Base-by-base conservation (phyloP, 2,329 filamentous ascomycete genomes). In the Penicillium sp. region DNA sequence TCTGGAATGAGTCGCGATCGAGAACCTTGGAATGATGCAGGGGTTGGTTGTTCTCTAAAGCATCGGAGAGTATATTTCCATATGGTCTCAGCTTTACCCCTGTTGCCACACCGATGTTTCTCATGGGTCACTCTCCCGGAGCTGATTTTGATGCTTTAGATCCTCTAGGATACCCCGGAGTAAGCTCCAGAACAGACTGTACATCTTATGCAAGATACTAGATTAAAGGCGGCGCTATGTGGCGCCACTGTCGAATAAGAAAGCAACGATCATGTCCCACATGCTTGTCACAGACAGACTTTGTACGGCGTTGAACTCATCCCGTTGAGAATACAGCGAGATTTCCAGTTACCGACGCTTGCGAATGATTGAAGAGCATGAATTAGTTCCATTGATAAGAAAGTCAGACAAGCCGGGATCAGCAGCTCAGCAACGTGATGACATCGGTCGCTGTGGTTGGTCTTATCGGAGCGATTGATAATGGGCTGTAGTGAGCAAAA, bases 361-460 rank as follows among this genome's bases (percentile, higher is more conserved):
- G n/a, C n/a, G n/a, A n/a, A n/a, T n/a, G n/a, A 9, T 5, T 9
- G 18, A 9, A 22, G 18, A 9, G 18, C 18, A 22, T 5, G 9
- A 22, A 22, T 9, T 5, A 22, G 9, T 22, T n/a, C 18, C 18
- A 22, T 22, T 9, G 5, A 22, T 22, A 22, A 22, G 18, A 5
- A 22, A 22, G 18, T 22, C 18, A 22, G 18, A 22, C 22, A n/a
- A 27, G 10, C 10, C 25, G n/a, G 32, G 8, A 10, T 26, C 15
- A 22, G 15, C 14, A 26, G 30, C 22, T 30, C 12, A 42, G 40
- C 47, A 61, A 60, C 57, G 57, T 60, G 58, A 45, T 42, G 46
- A 30, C 15, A 48, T 32, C 38, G 40, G 32, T 33, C 12, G 41
- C 31, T 50, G 54, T 61, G 58, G 58, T 61, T 61, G 58, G 57